phyloP scores from a whole-genome alignment of 352 stramenopile species.

The Pythium rishiriense region DNA sequence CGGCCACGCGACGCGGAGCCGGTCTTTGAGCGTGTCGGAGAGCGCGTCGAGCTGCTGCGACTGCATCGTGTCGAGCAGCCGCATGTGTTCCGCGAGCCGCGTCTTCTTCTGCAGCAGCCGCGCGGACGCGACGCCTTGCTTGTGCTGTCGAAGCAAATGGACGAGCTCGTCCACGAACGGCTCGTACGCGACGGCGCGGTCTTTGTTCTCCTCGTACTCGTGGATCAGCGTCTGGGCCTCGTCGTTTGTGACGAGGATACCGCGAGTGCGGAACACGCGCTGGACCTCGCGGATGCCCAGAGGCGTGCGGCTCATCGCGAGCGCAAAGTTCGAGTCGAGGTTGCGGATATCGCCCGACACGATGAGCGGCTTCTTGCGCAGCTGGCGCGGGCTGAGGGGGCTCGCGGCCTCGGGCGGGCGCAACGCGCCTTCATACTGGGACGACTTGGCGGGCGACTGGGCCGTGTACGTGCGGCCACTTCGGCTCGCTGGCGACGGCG shows the following conservation, averaged over 20 bases:
- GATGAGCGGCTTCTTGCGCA: constrained; percentile 62
- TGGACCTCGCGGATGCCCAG: constrained; percentile 49
- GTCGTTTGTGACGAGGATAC: constrained; percentile 47
- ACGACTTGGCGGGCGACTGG: constrained; percentile 48
- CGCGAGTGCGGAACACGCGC: constrained; percentile 48
- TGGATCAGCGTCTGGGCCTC: constrained; percentile 62
- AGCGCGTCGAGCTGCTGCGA: constrained; percentile 47
- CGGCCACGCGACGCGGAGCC: constrained; percentile 53
- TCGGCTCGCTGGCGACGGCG: constrained; percentile 21
- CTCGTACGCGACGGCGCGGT: constrained; percentile 51
- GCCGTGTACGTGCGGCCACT: constrained; percentile 51
- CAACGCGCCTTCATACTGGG: constrained; percentile 23
- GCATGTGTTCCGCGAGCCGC: constrained; percentile 49
- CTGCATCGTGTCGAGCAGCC: constrained; percentile 50
- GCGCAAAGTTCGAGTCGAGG: constrained; percentile 62
- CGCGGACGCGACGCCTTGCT: constrained; percentile 36
- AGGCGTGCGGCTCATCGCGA: constrained; percentile 45
- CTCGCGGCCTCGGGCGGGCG: constrained; percentile 34
- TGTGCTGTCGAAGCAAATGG: constrained; percentile 42
- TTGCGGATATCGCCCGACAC: constrained; percentile 72
- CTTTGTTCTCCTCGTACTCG: constrained; percentile 84
- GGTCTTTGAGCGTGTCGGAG: constrained; percentile 40
- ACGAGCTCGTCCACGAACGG: constrained; percentile 65
- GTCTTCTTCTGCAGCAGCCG: constrained; percentile 60
- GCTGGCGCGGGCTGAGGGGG: constrained; percentile 28